Evolutionary conservation across 495 filamentous ascomycete species (phyloP), one percentile per base, ranked within the genome.

Genomic region (Penicillium robsamsonii): DNA sequence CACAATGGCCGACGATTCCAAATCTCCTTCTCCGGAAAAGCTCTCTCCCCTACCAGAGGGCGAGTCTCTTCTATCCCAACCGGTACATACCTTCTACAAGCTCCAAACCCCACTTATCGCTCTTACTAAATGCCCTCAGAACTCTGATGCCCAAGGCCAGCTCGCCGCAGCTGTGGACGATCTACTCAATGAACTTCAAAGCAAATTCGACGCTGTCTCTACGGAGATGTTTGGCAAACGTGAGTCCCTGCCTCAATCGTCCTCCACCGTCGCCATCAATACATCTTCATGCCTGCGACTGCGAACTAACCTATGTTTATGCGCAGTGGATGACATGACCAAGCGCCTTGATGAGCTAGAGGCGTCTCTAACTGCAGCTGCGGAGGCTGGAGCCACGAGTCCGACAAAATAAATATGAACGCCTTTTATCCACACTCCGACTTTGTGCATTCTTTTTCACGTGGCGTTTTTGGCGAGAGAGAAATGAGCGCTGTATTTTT

Each of bases 241-340:
- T 96, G 74, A 45, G 86, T 77, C 44, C 22, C 12, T 30, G 7
- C 50, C 15, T 31, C 45, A 42, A 27, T 44, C 30, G 8, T 37
- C 15, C 15, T 37, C 20, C 27, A 45, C 18, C 18, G 8, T 33
- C 15, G 1, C 7, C 6, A 7, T 6, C 12, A 17, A 41, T 50
- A 18, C 2, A 30, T 13, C 2, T 25, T 3, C 46, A 42, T 44
- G 47, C 25, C 8, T 35, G n/a, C 29, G 43, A 46, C 13, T 24
- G n/a, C 18, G n/a, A 5, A 44, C 53, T 61, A 33, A 64, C 51
- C 50, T 22, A 40, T 20, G 37, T 15, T 42, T 37, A 30, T 43
- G 12, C 33, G 17, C 59, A 96, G 92, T 97, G 86, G 93, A 97
- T 63, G 94, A 96, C 53, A 97, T 97, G 93, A 87, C 90, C 12